Evolutionary conservation across 768 basidiomycete species (phyloP), one percentile per base, ranked within the genome.

Genomic region (Termitomyces bulborhizus): DNA sequence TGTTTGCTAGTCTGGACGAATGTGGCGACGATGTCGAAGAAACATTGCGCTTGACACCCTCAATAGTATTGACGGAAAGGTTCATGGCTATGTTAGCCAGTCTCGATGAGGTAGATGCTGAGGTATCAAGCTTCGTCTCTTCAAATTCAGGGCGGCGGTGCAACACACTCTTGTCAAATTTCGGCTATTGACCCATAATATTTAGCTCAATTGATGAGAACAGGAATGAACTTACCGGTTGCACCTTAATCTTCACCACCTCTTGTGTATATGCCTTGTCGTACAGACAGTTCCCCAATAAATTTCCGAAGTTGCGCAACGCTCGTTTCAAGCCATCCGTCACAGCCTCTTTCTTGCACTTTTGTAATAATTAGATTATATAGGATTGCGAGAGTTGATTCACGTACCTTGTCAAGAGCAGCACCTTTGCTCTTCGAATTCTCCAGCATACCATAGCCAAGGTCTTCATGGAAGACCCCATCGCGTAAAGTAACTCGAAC

Each of bases 261-360:
- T 95, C 89, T 46, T 86, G 80, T 0, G 90, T 80, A 68, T 93
- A 98, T 6, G 79, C 69, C 72, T 96, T 97, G 73, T 98, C 97
- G 64, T 98, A 98, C n/a, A 98, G 71, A 69, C 97, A 99, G 63
- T 97, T 96, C 1, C 97, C 97, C 15, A 98, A 76, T 2, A 98
- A 74, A 66, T 95, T 97, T 40, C 97, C 97, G 66, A 98, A 99
- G 60, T 85, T 92, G 26, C 93, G 79, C 8, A 99, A 77, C 1
- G 93, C 84, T 32, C 96, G 85, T 70, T 99, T 99, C 52, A 96
- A 73, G 0, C 80, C 96, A 62, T 99, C 97, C 0, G 97, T 99
- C 0, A 98, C 87, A 1, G 97, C 95, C 67, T 98, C 97, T 63
- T 99, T 99, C 78, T 98, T 98, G 66, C 91, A 93, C 97, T 99